Evolutionary conservation across 257 asterid species (phyloP).

Genomic region (Fraxinus pennsylvanica): DNA sequence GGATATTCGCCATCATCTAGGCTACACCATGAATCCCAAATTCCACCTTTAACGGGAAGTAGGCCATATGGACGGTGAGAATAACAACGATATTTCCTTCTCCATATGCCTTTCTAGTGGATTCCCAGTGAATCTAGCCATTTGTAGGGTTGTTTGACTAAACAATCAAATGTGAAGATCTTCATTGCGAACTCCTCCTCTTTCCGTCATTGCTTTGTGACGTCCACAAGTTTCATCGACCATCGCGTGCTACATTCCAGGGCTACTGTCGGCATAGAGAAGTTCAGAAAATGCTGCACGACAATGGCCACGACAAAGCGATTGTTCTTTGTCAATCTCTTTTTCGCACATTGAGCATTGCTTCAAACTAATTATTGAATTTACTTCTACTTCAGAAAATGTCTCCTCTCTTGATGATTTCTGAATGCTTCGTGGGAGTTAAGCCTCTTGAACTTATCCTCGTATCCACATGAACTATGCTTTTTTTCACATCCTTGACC

Average conservation of each 20-base stretch:
- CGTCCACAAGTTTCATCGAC: slow-evolving; percentile 25
- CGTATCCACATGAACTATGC: not conserved
- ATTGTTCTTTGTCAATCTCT: slow-evolving; percentile 29
- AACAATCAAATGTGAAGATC: slow-evolving; percentile 26
- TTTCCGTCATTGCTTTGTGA: slow-evolving; percentile 43
- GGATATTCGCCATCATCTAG: slow-evolving; percentile 32
- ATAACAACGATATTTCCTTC: slow-evolving; percentile 36
- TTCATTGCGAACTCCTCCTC: slow-evolving; percentile 36
- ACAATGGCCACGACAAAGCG: slow-evolving; percentile 28
- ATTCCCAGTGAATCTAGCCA: slow-evolving; percentile 39
- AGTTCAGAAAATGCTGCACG: slow-evolving; percentile 33
- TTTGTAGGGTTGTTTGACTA: slow-evolving; percentile 34
- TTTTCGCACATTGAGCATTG: slow-evolving; percentile 31
- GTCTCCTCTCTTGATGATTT: slow-evolving; percentile 24
- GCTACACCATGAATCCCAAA: slow-evolving; percentile 35
- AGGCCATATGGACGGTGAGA: slow-evolving; percentile 27
- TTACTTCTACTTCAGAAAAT: slow-evolving; percentile 21
- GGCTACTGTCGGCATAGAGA: slow-evolving; percentile 37
- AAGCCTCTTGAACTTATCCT: slow-evolving; percentile 14
- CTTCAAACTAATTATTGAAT: slow-evolving; percentile 12
- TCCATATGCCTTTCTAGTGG: slow-evolving; percentile 43
- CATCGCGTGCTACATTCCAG: slow-evolving; percentile 27
- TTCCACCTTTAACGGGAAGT: slow-evolving; percentile 27
- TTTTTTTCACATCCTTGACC: slow-evolving; percentile 30
- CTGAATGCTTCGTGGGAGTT: slow-evolving; percentile 13